Base-by-base conservation (phyloP, 441 rosid genomes). In the Isatis lusitanica region DNA sequence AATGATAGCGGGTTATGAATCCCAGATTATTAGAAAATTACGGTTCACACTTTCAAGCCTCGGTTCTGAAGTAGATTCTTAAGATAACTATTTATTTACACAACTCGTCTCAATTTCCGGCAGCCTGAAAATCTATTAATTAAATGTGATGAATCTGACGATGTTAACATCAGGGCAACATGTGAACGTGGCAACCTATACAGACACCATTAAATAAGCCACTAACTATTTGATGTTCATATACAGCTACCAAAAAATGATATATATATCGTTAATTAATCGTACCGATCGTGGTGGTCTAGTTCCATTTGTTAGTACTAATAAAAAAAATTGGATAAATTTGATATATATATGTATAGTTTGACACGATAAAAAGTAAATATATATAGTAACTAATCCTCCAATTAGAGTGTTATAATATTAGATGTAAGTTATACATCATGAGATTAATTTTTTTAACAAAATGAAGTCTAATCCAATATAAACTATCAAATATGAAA, bases 101-200 rank as follows among this genome's bases (percentile, higher is more conserved):
- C 8, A 58, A 10, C 62, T 39, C 71, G 39, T 26, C 39, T 51
- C 28, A n/a, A 38, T 24, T 26, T 66, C 51, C 21, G 26, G 71
- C 48, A 3, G 26, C 24, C 42, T 56, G 36, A 12, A 68, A 8
- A 42, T 10, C 51, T 35, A 46, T 26, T 26, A 38, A 5, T 16
- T 39, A 33, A 56, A 61, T 39, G 42, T 11, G n/a, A 48, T 48
- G 68, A 61, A 61, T 61, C 33, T 50, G 43, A 31, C 53, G 69
- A 72, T 72, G 28, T 26, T 72, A 72, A 72, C 56, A 63, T 30
- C 9, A 33, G 38, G 16, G 47, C 43, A 72, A 72, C 63, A 53
- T 21, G 63, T 63, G 56, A 63, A 43, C 63, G 28, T 72, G 70
- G 11, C 46, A 72, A 42, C 13, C 24, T 21, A 21, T 21, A 21